Evolutionary conservation across 805 yeast species (phyloP), one percentile per base, ranked within the genome.

Genomic region (Zygosaccharomyces lentus): DNA sequence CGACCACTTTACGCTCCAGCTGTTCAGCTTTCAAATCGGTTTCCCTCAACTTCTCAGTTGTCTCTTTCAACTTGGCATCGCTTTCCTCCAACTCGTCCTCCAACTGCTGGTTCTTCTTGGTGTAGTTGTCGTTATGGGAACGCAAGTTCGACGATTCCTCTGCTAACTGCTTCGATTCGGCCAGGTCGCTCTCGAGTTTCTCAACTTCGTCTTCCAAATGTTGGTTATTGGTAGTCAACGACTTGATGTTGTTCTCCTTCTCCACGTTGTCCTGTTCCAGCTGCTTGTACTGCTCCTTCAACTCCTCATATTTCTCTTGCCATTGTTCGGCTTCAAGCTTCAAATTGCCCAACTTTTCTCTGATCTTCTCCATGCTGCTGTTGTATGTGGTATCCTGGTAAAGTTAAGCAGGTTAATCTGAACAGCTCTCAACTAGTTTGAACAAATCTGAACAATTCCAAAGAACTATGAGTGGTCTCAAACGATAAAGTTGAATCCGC

Each of bases 1-100:
- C 87, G 50, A 87, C 77, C 49, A 91, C 96, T 74, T 85, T 88
- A 74, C 96, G 87, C 73, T 89, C 96, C 69, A 88, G 78, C 70
- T 88, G 95, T 73, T 93, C 99, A 56, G 93, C 91, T 75, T 88
- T 88, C 73, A 93, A 81, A 66, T 93, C 99, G 48, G 96, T 82
- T 67, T 88, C 96, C 71, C 96, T 87, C 69, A 91, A 78, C 74
- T 89, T 90, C 64, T 84, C 88, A 53, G 96, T 88, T 55, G 96
- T 86, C 70, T 87, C 95, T 73, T 88, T 86, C 77, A 89, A 77
- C 75, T 87, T 85, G 67, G 81, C 80, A 69, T 91, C 97, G 51
- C 95, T 83, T 62, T 78, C 84, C 74, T 90, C 98, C 66, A 90
- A 76, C 67, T 88, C 95, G 59, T 86, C 89, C 73, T 90, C 97